Percentiles rank a stretch among this genome's conserved stretches.
Evolutionary conservation across 805 yeast species (phyloP).

Genomic region (Nakazawaea pomicola): DNA sequence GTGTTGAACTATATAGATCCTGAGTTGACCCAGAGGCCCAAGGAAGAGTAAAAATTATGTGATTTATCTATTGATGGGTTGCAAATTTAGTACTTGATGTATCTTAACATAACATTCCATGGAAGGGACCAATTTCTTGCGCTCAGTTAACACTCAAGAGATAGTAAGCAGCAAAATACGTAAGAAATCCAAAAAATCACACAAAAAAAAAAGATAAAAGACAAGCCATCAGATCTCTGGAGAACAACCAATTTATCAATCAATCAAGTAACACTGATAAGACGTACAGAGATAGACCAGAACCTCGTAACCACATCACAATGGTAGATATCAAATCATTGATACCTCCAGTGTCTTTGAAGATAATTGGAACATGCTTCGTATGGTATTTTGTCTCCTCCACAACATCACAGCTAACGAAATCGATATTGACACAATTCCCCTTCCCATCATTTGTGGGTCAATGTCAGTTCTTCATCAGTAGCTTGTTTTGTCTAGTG

Average conservation of each 20-base stretch:
- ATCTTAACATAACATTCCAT: too few relatives aligned
- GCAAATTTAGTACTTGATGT: too few relatives aligned
- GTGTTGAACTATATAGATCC: constrained; percentile 6
- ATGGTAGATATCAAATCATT: constrained; percentile 5
- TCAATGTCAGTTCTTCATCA: constrained; percentile 56
- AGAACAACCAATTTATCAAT: too few relatives aligned
- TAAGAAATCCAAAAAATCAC: too few relatives aligned
- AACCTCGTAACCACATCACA: neutral
- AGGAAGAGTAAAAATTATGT: neutral
- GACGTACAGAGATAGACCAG: neutral
- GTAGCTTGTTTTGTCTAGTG: constrained; percentile 32
- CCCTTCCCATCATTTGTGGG: constrained; percentile 61
- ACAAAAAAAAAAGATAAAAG: too few relatives aligned
- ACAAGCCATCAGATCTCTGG: too few relatives aligned
- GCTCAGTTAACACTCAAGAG: too few relatives aligned
- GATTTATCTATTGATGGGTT: too few relatives aligned
- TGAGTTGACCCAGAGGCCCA: neutral
- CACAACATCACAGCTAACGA: constrained; percentile 60
- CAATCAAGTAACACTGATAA: too few relatives aligned
- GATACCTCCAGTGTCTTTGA: constrained; percentile 30
- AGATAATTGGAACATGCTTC: constrained; percentile 40
- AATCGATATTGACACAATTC: constrained; percentile 46
- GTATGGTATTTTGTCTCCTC: constrained; percentile 62
- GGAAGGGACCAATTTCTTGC: too few relatives aligned
- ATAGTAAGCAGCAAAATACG: too few relatives aligned